Evolutionary conservation across 2,329 filamentous ascomycete genomes (phyloP).

Genomic region (Verticillium tricorpus): DNA sequence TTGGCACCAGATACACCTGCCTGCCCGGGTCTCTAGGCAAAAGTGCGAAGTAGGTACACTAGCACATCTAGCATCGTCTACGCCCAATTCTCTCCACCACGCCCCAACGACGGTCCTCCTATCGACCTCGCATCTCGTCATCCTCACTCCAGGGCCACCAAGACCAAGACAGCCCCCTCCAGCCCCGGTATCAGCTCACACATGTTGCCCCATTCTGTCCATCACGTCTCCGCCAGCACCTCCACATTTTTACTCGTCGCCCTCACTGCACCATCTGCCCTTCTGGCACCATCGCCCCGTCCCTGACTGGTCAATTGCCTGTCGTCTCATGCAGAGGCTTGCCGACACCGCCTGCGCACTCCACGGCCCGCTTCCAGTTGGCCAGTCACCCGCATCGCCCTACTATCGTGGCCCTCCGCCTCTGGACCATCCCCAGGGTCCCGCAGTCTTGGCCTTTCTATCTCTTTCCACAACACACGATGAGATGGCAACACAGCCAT

Average conservation of each 20-base stretch:
- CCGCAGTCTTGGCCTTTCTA: constrained; percentile 1
- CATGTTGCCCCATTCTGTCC: neutral
- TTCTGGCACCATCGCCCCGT: constrained; percentile 1
- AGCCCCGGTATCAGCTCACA: neutral
- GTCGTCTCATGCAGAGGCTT: neutral
- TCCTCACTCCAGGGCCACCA: neutral
- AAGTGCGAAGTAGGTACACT: neutral
- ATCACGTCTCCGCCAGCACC: neutral
- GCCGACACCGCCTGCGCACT: neutral
- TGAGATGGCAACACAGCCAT: neutral
- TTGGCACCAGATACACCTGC: no score
- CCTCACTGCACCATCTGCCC: neutral
- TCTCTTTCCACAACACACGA: neutral
- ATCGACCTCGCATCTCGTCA: neutral
- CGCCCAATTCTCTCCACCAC: neutral
- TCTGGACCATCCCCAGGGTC: neutral
- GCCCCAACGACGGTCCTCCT: neutral
- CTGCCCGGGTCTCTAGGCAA: neutral
- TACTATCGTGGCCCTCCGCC: neutral
- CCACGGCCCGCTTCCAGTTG: neutral
- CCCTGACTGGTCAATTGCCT: constrained; percentile 1
- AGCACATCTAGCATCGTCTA: neutral
- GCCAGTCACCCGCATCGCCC: neutral
- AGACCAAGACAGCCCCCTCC: neutral
- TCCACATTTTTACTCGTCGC: neutral